Evolutionary conservation across 257 asterid genomes (phyloP), one percentile per base, ranked within the genome.

Genomic region (Plantago elongata): DNA sequence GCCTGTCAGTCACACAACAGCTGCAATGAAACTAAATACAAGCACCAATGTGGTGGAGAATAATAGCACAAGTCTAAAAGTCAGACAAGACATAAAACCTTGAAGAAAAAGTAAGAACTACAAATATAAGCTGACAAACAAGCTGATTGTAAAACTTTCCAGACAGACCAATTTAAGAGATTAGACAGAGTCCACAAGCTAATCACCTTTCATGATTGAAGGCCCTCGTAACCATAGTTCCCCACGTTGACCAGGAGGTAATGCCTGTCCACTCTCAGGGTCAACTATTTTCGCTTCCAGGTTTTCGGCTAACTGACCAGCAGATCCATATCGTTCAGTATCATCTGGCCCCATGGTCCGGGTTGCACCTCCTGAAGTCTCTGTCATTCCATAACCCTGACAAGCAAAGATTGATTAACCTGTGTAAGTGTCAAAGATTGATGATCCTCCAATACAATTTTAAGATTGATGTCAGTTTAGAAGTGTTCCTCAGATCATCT

Each of bases 381-480:
- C 98, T 0, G 98, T 91, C 84, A 91, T 55, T 18, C 96, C 98
- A 74, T 84, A 91, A 13, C 98, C 96, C 98, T 92, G 54, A 65
- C 17, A 56, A 65, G 50, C 58, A 54, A 49, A 46, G 45, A 65
- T 10, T 5, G 34, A 15, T 47, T 51, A 29, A 22, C 27, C 1
- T 22, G 27, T 1, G 27, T 22, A 22, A 22, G 27, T 22, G 27
- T 22, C 27, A 22, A 22, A 22, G 27, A 22, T 22, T 22, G 27
- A 22, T 22, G 27, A 22, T 22, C 40, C 40, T 4, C 40, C 40
- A 34, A 34, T 4, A 34, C 40, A 34, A 34, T 34, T 5, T 34
- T 34, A 34, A 34, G 4, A 4, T 34, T 7, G 8, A 34, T 34
- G 40, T 4, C 5, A 4, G 7, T 34, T 34, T 34, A 1, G 40